Conservation (phyloP, 768 basidiomycete species). For the Kwoniella newhampshirensis region DNA sequence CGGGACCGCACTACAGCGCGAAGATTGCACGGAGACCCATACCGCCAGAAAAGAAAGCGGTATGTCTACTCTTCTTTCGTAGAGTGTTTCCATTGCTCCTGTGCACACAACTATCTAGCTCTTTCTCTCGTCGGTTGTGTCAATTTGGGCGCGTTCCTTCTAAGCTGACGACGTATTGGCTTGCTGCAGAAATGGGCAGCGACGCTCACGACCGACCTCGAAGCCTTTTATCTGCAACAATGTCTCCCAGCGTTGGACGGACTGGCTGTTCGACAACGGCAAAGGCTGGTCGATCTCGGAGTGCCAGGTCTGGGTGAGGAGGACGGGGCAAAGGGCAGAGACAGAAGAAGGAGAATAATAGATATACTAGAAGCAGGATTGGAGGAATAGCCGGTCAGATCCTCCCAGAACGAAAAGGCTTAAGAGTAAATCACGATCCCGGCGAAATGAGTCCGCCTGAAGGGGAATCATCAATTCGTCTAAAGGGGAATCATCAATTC, state of each 20-base stretch:
- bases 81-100: too few relatives aligned
- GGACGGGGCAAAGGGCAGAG: constrained; percentile 15
- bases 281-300: constrained; percentile 34
- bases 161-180: too few relatives aligned
- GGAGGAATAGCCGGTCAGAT: constrained; percentile 28
- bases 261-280: constrained; percentile 27
- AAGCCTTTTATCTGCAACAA: constrained; percentile 29
- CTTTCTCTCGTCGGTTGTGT: too few relatives aligned
- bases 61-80: too few relatives aligned
- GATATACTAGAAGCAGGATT: constrained; percentile 40
- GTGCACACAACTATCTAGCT: too few relatives aligned
- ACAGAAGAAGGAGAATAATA: constrained; percentile 38
- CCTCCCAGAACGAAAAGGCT: too few relatives aligned
- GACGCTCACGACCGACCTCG: constrained; percentile 13
- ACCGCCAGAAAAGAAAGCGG: constrained; percentile 29
- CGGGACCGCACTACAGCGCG: constrained; percentile 19
- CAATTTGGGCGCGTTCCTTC: too few relatives aligned
- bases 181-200: constrained; percentile 27
- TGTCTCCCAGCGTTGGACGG: constrained; percentile 37
- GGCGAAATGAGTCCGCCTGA: too few relatives aligned
- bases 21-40: constrained; percentile 31
- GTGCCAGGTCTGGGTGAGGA: constrained; percentile 35
- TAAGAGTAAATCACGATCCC: too few relatives aligned
- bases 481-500: too few relatives aligned
- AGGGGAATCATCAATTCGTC: too few relatives aligned